Conservation (phyloP, 2,329 filamentous ascomycete species). For the Dendrostoma leiphaemia region DNA sequence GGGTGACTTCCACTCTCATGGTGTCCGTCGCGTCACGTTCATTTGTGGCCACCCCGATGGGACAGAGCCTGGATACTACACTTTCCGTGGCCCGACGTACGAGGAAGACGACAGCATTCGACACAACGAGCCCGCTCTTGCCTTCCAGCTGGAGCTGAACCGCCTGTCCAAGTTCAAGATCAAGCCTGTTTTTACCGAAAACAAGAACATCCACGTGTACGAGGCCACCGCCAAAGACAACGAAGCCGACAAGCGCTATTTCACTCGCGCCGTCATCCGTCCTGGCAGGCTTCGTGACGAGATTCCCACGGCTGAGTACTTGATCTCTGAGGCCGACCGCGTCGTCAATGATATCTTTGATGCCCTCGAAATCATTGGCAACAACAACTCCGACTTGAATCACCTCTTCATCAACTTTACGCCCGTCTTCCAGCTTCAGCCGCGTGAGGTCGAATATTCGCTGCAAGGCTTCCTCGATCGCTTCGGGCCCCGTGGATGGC, state of each 20-base stretch:
- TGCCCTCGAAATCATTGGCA: constrained; percentile 95
- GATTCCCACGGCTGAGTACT: constrained; percentile 97
- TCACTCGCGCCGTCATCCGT: constrained; percentile 91
- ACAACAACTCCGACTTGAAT: constrained; percentile 98
- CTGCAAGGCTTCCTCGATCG: constrained; percentile 94
- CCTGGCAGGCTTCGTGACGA: constrained; percentile 93
- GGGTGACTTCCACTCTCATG: constrained; percentile 76
- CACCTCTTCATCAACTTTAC: constrained; percentile 99
- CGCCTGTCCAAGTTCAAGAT: constrained; percentile 97
- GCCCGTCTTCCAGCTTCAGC: constrained; percentile 88
- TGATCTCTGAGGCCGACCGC: constrained; percentile 94
- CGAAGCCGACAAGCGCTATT: constrained; percentile 97
- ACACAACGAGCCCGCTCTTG: constrained; percentile 92
- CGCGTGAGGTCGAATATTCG: constrained; percentile 86
- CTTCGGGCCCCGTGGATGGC: constrained; percentile 92
- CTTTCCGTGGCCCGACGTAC: constrained; percentile 90
- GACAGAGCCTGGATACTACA: constrained; percentile 95
- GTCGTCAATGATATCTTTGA: constrained; percentile 98
- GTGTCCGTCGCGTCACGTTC: constrained; percentile 89
- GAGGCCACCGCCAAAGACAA: constrained; percentile 93
- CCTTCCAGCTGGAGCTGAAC: constrained; percentile 96
- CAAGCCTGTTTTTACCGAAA: constrained; percentile 97
- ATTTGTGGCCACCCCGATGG: constrained; percentile 94
- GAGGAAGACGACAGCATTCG: constrained; percentile 93
- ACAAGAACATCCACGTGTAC: constrained; percentile 98